Base-by-base conservation (phyloP, 2,329 filamentous ascomycete genomes). In the Pyricularia grisea region DNA sequence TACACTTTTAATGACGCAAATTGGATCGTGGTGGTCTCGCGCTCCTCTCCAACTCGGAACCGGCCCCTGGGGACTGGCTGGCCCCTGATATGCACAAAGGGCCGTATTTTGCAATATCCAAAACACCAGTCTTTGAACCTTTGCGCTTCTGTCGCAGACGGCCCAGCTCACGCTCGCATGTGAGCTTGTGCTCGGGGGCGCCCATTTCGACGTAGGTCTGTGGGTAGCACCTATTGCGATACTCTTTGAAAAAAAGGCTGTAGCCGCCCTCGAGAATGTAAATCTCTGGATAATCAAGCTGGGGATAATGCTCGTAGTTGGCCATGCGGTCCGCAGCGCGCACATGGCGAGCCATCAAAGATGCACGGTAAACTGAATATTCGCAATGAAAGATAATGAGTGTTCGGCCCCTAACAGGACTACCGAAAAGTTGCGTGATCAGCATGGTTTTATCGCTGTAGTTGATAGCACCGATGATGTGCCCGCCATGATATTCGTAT, bases 121-220 rank as follows among this genome's bases (percentile, higher is more conserved):
- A 10, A 36, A 36, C 33, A 10, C 5, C 33, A 7, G 33, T 10
- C 33, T 36, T 36, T 36, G 33, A 84, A 76, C 94, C 95, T 73
- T 92, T 91, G 74, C 94, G 88, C 74, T 83, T 85, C 77, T 95
- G 91, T 79, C 96, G 94, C 74, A 99, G 88, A 77, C 93, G 94
- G 75, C 93, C 93, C 84, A 99, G 90, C 75, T 97, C 94, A 74
- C 93, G 91, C 82, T 99, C 95, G 78, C 95, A 98, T 63, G 94
- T 95, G 75, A 89, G 90, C 74, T 93, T 92, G 79, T 99, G 94
- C 77, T 94, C 92, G 77, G 94, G 91, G 72, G 92, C 92, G 73
- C 90, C 91, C 95, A 99, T 99, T 79, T 95, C 93, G 70, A 99
- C 92, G 77, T 99, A 99, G 77, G 94, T 93, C 75, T 97, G 94